Evolutionary conservation across 768 basidiomycete genomes (phyloP), one percentile per base, ranked within the genome.

Genomic region (Artomyces pyxidatus): DNA sequence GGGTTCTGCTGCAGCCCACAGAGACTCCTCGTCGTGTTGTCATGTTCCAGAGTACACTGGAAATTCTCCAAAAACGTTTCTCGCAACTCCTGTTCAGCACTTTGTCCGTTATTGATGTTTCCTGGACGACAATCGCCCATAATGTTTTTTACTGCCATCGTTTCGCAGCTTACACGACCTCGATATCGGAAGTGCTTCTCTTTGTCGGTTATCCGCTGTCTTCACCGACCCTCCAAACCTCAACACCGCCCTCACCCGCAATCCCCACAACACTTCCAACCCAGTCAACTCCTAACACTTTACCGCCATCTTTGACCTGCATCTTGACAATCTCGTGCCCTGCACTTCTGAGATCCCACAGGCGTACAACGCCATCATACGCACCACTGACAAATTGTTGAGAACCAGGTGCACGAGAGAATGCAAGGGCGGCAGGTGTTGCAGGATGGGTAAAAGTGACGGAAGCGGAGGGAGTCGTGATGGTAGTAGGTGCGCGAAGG

Each of bases 321-420:
- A 89, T 83, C 50, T 70, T 78, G 19, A 83, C 72, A 39, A 90
- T 70, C 1, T 85, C 77, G 12, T 72, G 69, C 56, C 81, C 80
- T 14, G 73, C 71, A 56, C 83, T 89, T 4, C 87, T 73, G 22
- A 88, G 60, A 60, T 92, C 88, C 86, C 87, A 92, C 3, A 91
- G 60, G 4, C 87, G 71, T 0, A 82, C 85, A 2, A 81, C 66
- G 10, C 89, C 87, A 49, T 92, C 88, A 59, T 91, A 88, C 0
- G 81, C 76, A 4, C 86, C 89, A 0, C 77, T 86, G 17, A 83
- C 67, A 9, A 87, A 68, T 59, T 86, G 85, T 58, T 85, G 85
- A 26, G 81, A 69, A 11, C 57, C 61, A 17, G 61, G 54, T 27
- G 32, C 57, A 8, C 47, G 42, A 5, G 61, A 50, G 16, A 60